These are phyloP conservation scores for Diplodia seriata DNA, from an alignment of 2,329 filamentous ascomycete species.

Conservation along the genomic window DNA sequence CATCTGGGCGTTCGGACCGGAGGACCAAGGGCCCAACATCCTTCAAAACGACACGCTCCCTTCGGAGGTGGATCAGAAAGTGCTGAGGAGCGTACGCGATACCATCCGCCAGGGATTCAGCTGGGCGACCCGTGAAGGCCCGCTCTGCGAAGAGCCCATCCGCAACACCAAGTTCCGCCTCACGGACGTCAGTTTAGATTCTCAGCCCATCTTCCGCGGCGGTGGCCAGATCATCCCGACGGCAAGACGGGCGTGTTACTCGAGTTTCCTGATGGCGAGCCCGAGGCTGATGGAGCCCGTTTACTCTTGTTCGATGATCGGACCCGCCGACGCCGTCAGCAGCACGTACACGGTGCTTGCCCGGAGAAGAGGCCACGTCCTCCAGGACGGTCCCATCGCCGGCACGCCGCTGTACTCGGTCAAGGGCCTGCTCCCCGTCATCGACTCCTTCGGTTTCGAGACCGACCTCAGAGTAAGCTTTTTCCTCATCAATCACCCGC, in stretches of 20 bases:
- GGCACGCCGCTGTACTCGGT: constrained; percentile 94
- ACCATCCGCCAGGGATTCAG: constrained; percentile 95
- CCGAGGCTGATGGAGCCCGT: constrained; percentile 96
- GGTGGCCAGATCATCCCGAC: constrained; percentile 98
- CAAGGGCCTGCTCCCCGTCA: constrained; percentile 88
- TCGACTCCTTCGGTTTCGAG: constrained; percentile 97
- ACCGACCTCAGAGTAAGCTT: constrained; percentile 75
- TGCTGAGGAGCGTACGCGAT: constrained; percentile 85
- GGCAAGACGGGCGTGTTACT: constrained; percentile 89
- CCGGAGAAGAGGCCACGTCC: constrained; percentile 85
- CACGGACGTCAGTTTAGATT: constrained; percentile 85
- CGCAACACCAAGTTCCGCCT: constrained; percentile 98
- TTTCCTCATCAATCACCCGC: background rate
- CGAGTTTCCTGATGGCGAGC: constrained; percentile 94
- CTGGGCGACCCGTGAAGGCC: constrained; percentile 95
- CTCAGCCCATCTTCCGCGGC: constrained; percentile 91
- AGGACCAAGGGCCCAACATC: constrained; percentile 93
- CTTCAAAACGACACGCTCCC: constrained; percentile 95
- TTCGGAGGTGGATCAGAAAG: constrained; percentile 91
- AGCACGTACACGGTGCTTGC: constrained; percentile 92
- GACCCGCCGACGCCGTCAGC: constrained; percentile 85
- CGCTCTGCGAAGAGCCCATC: constrained; percentile 97
- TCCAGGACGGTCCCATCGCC: constrained; percentile 91
- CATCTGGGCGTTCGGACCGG: constrained; percentile 98
- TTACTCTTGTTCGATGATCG: constrained; percentile 91